Evolutionary conservation across 805 yeast genomes (phyloP), one percentile per base, ranked within the genome.

Genomic region (Ascoidea tarda): DNA sequence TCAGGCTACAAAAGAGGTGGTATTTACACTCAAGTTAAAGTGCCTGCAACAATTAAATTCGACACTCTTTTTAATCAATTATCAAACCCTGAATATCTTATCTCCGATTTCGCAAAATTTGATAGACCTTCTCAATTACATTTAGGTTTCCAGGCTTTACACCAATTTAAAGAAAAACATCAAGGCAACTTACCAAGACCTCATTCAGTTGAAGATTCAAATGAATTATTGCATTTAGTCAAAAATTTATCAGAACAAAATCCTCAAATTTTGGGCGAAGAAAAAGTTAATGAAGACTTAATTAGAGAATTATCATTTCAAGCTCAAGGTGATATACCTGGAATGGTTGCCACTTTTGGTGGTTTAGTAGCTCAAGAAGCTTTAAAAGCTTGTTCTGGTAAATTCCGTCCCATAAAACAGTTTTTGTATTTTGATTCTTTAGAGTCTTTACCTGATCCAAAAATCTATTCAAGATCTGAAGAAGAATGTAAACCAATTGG

Each of bases 291-390:
- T 65, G 82, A 76, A 57, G 72, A 81, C 49, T 68, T 90, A 49
- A 70, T 93, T 55, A 76, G 66, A 52, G 90, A 87, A 62, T 71
- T 93, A 56, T 71, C 96, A 0, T 86, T 73, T 67, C 96, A 91
- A 66, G 84, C 97, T 1, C 76, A 82, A 51, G 99, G 99, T 69
- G 96, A 91, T 61, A 68, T 91, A 49, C 96, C 96, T 21, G 96
- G 91, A 45, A 69, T 88, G 64, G 82, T 80, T 58, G 97, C 97
- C 1, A 84, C 90, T 56, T 78, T 81, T 62, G 99, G 99, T 66
- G 98, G 98, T 42, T 72, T 91, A 52, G 84, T 87, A 49, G 99
- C 99, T 3, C 99, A 93, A 69, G 99, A 93, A 69, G 96, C 87
- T 21, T 76, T 93, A 64, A 93, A 93, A 70, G 95, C 95, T 48